Evolutionary conservation across 495 filamentous ascomycete genomes (phyloP).

Genomic region (Hyaloscypha variabilis): DNA sequence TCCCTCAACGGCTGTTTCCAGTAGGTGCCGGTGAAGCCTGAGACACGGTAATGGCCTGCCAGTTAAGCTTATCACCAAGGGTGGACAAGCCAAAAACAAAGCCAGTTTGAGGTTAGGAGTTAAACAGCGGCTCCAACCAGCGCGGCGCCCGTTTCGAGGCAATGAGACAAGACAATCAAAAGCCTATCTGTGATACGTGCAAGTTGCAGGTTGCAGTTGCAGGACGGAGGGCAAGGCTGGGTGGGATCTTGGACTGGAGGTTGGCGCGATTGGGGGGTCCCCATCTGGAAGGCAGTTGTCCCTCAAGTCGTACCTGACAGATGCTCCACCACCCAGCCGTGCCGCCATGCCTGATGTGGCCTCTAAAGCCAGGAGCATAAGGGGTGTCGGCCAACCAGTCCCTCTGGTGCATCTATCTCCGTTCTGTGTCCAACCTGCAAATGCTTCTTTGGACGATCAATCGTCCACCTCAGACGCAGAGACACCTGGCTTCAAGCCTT

Average conservation of each 20-base stretch:
- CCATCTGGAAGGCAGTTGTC: not conserved
- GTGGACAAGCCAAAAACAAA: not conserved
- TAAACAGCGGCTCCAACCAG: not conserved
- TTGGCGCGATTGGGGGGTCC: not conserved
- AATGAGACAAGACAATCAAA: not conserved
- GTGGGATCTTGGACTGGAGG: no score
- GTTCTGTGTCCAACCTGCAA: no score
- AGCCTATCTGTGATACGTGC: not conserved
- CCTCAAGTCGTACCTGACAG: constrained; percentile 4
- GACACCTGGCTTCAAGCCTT: no score
- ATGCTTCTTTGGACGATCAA: not conserved
- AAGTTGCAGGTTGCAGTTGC: not conserved
- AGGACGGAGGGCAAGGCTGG: not conserved
- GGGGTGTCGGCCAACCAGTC: not conserved
- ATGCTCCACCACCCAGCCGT: not conserved
- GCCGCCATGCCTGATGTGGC: not conserved
- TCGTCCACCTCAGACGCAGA: not conserved
- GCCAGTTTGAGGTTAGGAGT: not conserved
- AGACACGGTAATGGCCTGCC: not conserved
- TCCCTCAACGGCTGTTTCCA: not conserved
- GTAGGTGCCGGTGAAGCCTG: not conserved
- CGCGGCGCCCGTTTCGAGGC: not conserved
- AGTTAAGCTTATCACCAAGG: not conserved
- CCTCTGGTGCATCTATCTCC: no score
- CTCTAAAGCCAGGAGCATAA: not conserved